Evolutionary conservation across 2,329 filamentous ascomycete species (phyloP), one percentile per base, ranked within the genome.

Genomic region (Neopestalotiopsis clavispora): DNA sequence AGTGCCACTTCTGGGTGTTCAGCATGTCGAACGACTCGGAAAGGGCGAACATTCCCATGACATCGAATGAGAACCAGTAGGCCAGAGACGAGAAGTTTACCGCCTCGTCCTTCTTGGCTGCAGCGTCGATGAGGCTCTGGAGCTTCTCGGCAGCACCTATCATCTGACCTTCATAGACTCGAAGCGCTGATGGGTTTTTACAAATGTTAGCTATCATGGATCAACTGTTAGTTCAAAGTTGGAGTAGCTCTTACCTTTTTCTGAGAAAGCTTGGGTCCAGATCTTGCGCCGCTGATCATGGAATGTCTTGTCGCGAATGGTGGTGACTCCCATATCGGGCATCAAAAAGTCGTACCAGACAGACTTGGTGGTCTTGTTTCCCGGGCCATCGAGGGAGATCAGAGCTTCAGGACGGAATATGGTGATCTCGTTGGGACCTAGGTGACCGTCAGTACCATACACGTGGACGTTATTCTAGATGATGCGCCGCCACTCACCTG

Each of bases 391-490:
- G 30, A 72, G 64, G 10, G 56, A 66, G 13, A 67, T 17, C 20
- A 38, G 69, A 2, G 71, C 58, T 12, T 59, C 62, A 3, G 71
- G 69, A 20, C 71, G 40, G 9, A 67, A 20, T 7, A 72, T 64
- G 3, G 70, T 72, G 14, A 72, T 60, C 30, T 72, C 71, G 56
- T 71, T 69, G 1, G 71, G 71, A 1, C 71, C 71, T 45, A 28
- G 23, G 42, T 45, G 42, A 45, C 6, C n/a, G 42, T 45, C 23
- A 28, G 23, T 28, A 28, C 23, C 23, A 6, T 45, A 5, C 1
- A 17, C n/a, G 14, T 45, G 13, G 5, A 4, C n/a, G 23, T 45
- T 17, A 14, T 4, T 17, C 7, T 17, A 45, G 42, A 6, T 45
- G 4, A n/a, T 17, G 42, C n/a, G 4, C 6, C 3, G 23, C 6